Base-by-base conservation (phyloP, 1,284 basidiomycete genomes). In the Ceratobasidium sp. region DNA sequence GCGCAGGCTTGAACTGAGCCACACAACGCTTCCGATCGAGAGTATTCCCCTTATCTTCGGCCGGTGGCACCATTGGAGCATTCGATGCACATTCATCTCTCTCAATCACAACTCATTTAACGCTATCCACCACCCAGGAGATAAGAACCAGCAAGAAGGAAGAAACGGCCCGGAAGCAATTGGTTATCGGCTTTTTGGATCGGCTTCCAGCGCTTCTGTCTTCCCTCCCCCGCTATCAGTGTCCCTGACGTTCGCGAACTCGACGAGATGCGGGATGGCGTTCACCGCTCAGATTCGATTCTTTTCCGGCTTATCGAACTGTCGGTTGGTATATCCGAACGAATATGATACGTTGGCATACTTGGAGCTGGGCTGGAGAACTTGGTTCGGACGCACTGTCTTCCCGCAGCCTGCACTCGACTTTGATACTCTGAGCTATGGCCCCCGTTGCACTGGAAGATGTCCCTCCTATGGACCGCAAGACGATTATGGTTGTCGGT, bases 401-500 rank as follows among this genome's bases (percentile, higher is more conserved):
- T 13, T 20, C 46, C 46, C 13, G 13, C 46, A 7, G 46, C 46
- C 20, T 48, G 15, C 26, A 33, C 26, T 54, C 44, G 62, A 33
- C 38, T 17, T n/a, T 6, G 13, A 28, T 42, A 40, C 68, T 48
- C 40, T 23, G 33, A 33, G 48, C 56, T 38, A 69, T 77, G 74
- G 64, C 74, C 38, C 74, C 74, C 12, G 64, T 57, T 26, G 74
- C 74, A 48, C 59, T 74, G 13, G 44, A 33, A 12, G 65, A 67
- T 67, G 59, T 38, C 23, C n/a, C 71, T 23, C 46, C 59, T n/a
- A 38, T 64, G 13, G 57, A 74, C 28, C 74, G 77, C 46, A 71
- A 78, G 56, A 78, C 77, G 10, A 70, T 90, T 65, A 87, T 89
- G 67, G 88, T 90, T 78, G 91, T 90, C 68, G 92, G 91, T 1